Base-by-base conservation (phyloP, 208 protist genomes). In the Trypanosoma mega region DNA sequence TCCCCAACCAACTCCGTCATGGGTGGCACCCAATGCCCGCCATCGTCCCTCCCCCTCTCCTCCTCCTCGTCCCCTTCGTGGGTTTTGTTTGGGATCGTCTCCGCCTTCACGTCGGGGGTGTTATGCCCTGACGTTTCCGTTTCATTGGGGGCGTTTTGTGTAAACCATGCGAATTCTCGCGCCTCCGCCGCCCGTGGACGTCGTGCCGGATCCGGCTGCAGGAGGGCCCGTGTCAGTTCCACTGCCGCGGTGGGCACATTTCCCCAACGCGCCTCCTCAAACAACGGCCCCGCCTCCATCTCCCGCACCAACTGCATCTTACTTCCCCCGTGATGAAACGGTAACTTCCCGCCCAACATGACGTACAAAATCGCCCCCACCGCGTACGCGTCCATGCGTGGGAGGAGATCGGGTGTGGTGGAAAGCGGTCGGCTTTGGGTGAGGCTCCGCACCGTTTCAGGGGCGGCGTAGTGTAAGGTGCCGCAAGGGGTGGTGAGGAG, bases 401-500 rank as follows among this genome's bases (percentile, higher is more conserved):
- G 74, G 4, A 93, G 66, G n/a, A 89, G 62, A 12, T 75, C 66
- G 16, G 69, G 60, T 8, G 85, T 95, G 1, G 89, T 93, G 18
- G 74, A 39, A 11, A 91, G 63, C 61, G 81, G 78, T 9, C 63
- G 50, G 29, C 69, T 78, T 44, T 90, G 72, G 21, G 67, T 75
- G 41, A 78, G 51, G 37, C 72, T 89, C 54, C 80, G 65, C n/a
- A 95, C 76, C 2, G 85, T 89, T 53, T 95, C 85, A 6, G 89
- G 89, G 0, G 89, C 85, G 2, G 84, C 82, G 68, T 95, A 95
- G 51, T 83, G 80, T 12, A 95, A 52, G 12, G 89, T 95, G 2
- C 89, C 89, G 59, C 89, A 95, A 23, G 89, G 89, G 5, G 89
- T 95, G 0, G 85, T 74, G 30, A 91, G 63, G 29, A 95, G 72